A percentile compares a stretch with the other conserved stretches of the same genome.
phyloP scores from a whole-genome alignment of 352 stramenopile species.

The Saprolegnia diclina region DNA sequence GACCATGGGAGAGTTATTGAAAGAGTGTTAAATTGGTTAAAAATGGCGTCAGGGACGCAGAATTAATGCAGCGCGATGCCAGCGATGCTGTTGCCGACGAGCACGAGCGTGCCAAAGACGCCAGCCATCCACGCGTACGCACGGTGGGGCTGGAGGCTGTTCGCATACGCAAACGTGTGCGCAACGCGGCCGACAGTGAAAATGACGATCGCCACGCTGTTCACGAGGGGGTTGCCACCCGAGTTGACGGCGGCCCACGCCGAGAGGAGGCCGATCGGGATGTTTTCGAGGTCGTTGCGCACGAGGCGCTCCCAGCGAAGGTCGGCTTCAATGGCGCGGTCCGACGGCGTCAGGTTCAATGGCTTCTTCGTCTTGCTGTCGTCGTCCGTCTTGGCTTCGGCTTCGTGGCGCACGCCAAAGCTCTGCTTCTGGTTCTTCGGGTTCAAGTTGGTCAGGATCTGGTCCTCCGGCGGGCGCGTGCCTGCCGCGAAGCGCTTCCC shows the following conservation, averaged over 20 bases:
- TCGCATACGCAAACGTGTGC: conserved; percentile 45
- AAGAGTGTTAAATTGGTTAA: too few species aligned
- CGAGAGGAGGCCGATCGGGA: conserved; percentile 46
- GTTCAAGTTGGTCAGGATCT: conserved; percentile 31
- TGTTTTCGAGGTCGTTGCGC: conserved; percentile 54
- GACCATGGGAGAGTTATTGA: too few species aligned
- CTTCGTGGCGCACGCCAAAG: conserved; percentile 32
- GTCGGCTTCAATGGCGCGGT: conserved; percentile 15
- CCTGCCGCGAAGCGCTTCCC: conserved; percentile 36
- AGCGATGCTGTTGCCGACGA: conserved; percentile 9
- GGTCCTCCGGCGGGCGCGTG: conserved; percentile 39
- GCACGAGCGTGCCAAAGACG: neutral
- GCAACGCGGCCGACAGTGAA: conserved; percentile 40
- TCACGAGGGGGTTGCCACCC: conserved; percentile 32
- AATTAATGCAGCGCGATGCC: neutral
- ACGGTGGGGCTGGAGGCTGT: conserved; percentile 41
- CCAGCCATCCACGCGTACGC: conserved; percentile 15
- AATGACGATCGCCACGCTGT: conserved; percentile 33
- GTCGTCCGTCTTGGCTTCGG: conserved; percentile 23
- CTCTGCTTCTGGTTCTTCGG: conserved; percentile 36
- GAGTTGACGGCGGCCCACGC: conserved; percentile 40
- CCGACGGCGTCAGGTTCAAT: conserved; percentile 23
- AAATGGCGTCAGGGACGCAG: too few species aligned
- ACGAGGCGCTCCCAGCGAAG: conserved; percentile 50
- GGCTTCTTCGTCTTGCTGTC: conserved; percentile 34